Evolutionary conservation across 164 flowering plant genomes (phyloP), one percentile per base, ranked within the genome.

Genomic region (Piper longum): DNA sequence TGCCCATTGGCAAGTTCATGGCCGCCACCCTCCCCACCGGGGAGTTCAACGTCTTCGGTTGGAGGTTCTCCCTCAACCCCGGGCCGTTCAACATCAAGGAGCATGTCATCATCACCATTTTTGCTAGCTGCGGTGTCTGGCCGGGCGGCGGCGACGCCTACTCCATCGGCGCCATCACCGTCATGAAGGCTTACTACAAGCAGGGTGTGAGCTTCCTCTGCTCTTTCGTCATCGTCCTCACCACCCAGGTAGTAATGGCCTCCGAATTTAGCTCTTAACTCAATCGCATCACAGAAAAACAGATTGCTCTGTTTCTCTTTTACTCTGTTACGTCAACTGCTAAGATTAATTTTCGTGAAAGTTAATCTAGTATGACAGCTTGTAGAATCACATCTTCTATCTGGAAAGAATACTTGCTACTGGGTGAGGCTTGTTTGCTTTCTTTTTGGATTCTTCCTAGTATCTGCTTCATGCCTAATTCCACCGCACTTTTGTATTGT

Each of bases 61-160:
- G 80, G 74, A 65, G 76, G 0, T 86, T 82, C 44, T 80, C 71
- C 52, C 68, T 88, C 69, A 92, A 89, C 43, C 97, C 98, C 13
- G 97, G 98, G 4, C 96, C 98, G 2, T 89, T 92, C 64, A 89
- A 92, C 66, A 78, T 92, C 52, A 92, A 92, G 78, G 98, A 92
- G 79, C 98, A 92, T 67, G 98, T 89, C n/a, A 83, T 92, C 56
- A 86, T 92, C 72, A 87, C 98, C 18, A 81, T 92, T 0, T 83
- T 92, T 62, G 96, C 97, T 4, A 92, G 86, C 57, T 84, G 92
- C 60, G 98, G 98, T 0, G 89, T 84, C 2, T 78, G 91, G 1
- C 61, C 56, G 40, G 97, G 96, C 41, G 95, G 97, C 0, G 98
- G 96, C 16, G 96, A 89, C 61, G 98, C 96, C 1, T 88, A 92